phyloP scores from a whole-genome alignment of 441 rosid genomes.

The Populus tomentosa region DNA sequence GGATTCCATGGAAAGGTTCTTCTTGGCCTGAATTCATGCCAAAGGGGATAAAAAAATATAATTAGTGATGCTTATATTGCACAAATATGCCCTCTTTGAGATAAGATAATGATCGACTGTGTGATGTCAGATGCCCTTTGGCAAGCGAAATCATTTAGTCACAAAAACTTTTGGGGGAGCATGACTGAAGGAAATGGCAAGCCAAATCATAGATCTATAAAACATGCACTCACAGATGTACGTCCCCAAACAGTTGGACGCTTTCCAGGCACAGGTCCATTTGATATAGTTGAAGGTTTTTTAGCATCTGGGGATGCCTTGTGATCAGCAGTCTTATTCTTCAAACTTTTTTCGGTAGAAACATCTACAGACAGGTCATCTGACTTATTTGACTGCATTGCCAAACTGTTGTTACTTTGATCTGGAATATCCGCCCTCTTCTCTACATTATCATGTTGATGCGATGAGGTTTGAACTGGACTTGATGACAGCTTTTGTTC shows the following conservation, averaged over 20 bases:
- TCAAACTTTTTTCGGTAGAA: slow-evolving; percentile 23
- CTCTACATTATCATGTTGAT: slow-evolving; percentile 23
- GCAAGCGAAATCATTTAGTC: slow-evolving; percentile 6
- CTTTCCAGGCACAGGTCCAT: slow-evolving; percentile 33
- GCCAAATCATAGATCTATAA: slow-evolving; percentile 5
- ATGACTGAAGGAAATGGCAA: slow-evolving; percentile 11
- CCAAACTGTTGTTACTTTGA: slow-evolving; percentile 25
- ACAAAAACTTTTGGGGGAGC: slow-evolving; percentile 9
- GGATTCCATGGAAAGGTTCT: slow-evolving; percentile 82
- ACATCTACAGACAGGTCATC: slow-evolving; percentile 25
- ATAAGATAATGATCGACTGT: background rate
- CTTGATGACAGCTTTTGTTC: slow-evolving; percentile 33
- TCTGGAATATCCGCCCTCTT: slow-evolving; percentile 26
- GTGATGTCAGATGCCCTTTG: background rate
- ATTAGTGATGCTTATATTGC: background rate
- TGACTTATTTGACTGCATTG: slow-evolving; percentile 23
- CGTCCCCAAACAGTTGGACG: slow-evolving; percentile 53
- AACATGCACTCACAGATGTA: slow-evolving; percentile 59
- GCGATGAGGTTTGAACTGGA: slow-evolving; percentile 31
- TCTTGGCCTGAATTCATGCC: slow-evolving; percentile 57
- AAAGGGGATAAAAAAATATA: background rate
- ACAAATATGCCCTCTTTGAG: background rate
- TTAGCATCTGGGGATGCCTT: slow-evolving; percentile 24
- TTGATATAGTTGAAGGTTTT: slow-evolving; percentile 36
- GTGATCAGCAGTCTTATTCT: slow-evolving; percentile 21